Percentiles rank a stretch among this genome's conserved stretches.
These are phyloP conservation scores for Eleusine coracana DNA, from an alignment of 176 grass and related monocot species.

Conservation along the genomic window DNA sequence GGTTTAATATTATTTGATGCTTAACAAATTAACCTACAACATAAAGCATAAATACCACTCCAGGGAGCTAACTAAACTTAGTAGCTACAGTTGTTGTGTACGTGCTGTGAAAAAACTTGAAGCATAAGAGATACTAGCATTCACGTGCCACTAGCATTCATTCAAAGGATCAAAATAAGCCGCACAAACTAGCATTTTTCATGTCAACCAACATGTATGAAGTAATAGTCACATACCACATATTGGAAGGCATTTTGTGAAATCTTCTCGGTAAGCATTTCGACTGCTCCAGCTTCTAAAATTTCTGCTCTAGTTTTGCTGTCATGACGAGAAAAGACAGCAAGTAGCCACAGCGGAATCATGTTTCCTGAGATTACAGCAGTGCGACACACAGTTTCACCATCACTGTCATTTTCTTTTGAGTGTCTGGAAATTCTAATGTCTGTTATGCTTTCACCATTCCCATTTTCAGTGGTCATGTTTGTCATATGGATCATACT, in stretches of 20 bases:
- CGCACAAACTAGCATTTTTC: background rate
- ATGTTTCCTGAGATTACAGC: conserved; percentile 88
- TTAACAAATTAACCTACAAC: conserved; percentile 23
- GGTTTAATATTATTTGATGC: background rate
- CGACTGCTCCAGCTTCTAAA: conserved; percentile 78
- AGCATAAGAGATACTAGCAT: conserved; percentile 22
- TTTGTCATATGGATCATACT: conserved; percentile 85
- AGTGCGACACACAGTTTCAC: conserved; percentile 60
- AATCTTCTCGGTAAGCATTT: conserved; percentile 87
- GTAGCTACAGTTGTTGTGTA: conserved; percentile 2
- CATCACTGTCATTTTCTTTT: conserved; percentile 55
- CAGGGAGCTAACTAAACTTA: conserved; percentile 1
- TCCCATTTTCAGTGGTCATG: conserved; percentile 56
- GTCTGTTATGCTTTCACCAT: conserved; percentile 66
- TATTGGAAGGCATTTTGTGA: conserved; percentile 88
- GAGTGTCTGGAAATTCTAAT: conserved; percentile 81
- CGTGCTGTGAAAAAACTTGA: conserved; percentile 3
- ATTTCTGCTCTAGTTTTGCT: conserved; percentile 68
- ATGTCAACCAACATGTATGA: background rate
- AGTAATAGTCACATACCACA: conserved; percentile 56
- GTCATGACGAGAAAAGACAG: conserved; percentile 83
- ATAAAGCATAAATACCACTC: conserved; percentile 27
- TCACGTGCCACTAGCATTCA: background rate
- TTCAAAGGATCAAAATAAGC: conserved; percentile 17
- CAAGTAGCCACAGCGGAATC: conserved; percentile 91